Evolutionary conservation across 768 basidiomycete species (phyloP).

Genomic region (Leccinellum luteum): DNA sequence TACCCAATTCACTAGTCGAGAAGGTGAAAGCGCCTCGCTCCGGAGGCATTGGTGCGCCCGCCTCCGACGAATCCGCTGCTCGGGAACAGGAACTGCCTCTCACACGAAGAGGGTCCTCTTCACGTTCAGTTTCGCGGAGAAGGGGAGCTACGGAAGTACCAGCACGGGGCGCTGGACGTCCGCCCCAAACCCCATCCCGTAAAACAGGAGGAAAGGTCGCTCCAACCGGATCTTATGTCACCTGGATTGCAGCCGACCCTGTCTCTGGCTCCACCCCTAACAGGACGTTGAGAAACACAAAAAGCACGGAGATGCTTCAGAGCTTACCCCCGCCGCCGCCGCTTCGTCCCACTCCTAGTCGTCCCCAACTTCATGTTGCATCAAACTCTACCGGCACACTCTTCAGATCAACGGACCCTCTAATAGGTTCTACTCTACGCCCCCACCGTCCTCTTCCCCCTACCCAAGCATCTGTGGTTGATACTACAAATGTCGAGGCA

Average conservation of each 20-base stretch:
- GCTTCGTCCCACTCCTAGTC: slow-evolving; percentile 32
- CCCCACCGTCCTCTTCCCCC: slow-evolving; percentile 30
- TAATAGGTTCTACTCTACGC: slow-evolving; percentile 19
- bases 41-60: slow-evolving; percentile 14
- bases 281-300: slow-evolving; percentile 24
- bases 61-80: slow-evolving; percentile 20
- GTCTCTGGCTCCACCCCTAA: slow-evolving; percentile 34
- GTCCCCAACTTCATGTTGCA: slow-evolving; percentile 23
- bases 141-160: slow-evolving; percentile 8
- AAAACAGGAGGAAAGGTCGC: slow-evolving; percentile 26
- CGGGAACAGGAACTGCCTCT: slow-evolving; percentile 20
- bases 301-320: slow-evolving; percentile 30
- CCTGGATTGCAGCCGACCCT: slow-evolving; percentile 33
- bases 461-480: slow-evolving; percentile 23
- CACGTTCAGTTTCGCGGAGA: slow-evolving; percentile 19
- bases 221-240: slow-evolving; percentile 20
- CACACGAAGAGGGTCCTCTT: slow-evolving; percentile 9
- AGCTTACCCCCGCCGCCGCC: slow-evolving; percentile 9
- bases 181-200: slow-evolving; percentile 9
- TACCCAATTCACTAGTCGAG: slow-evolving; percentile 14
- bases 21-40: slow-evolving; percentile 14
- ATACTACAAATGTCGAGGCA: slow-evolving; percentile 19
- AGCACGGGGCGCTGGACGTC: slow-evolving; percentile 9
- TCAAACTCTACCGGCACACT: slow-evolving; percentile 15
- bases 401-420: slow-evolving; percentile 19